These are phyloP conservation scores for Celoporthe dispersa DNA, from an alignment of 2,329 filamentous ascomycete species.

Conservation along the genomic window DNA sequence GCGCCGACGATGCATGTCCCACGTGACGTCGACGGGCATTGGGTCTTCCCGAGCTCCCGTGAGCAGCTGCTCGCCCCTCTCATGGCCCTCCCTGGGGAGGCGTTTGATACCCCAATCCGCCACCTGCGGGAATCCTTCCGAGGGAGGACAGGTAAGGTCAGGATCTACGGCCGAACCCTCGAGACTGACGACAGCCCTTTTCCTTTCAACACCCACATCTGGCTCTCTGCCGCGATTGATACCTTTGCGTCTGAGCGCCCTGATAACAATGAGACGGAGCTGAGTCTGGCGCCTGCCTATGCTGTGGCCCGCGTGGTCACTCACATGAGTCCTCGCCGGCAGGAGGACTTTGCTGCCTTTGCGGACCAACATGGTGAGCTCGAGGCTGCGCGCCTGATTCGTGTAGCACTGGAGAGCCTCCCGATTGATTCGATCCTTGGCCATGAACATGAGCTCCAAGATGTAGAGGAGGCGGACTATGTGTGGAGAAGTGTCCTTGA, in stretches of 20 bases:
- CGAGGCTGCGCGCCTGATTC: not conserved
- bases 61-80: not conserved
- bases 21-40: not conserved
- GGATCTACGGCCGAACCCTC: not conserved
- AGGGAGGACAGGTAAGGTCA: not conserved
- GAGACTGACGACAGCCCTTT: not conserved
- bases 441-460: not conserved
- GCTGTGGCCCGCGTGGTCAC: not conserved
- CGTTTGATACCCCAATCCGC: not conserved
- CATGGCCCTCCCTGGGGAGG: not conserved
- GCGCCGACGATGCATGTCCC: not conserved
- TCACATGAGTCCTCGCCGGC: not conserved
- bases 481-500: not conserved
- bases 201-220: not conserved
- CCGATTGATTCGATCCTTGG: not conserved
- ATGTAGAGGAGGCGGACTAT: not conserved
- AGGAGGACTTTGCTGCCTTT: conserved; percentile 4
- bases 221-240: not conserved
- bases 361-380: not conserved
- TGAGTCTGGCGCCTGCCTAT: not conserved
- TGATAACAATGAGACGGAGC: not conserved
- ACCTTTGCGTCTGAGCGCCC: not conserved
- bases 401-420: not conserved
- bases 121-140: not conserved
- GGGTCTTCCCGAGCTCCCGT: not conserved